Base-by-base conservation (phyloP, 148 eudicot genomes). In the Cornus suecica region DNA sequence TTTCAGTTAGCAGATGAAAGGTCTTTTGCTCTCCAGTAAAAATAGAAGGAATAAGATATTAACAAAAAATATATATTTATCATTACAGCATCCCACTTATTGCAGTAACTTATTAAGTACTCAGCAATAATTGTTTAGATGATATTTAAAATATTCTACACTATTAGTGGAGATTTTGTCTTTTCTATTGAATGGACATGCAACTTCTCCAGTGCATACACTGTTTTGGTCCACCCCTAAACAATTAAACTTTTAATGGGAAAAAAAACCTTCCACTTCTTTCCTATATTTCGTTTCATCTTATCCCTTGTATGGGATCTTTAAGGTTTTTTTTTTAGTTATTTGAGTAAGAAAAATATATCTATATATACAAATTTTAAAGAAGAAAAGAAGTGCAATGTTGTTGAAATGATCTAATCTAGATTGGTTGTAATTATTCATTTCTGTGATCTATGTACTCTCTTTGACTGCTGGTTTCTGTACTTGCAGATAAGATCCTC, bases 401-500 rank as follows among this genome's bases (percentile, higher is more conserved):
- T 7, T 45, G 10, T 1, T 45, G 54, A 16, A 16, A 26, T 72
- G 32, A 31, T 58, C 37, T 25, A 67, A 67, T 41, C 5, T 56
- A 0, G 22, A 10, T 24, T 60, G 45, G 8, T 32, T 76, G 22
- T 65, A 18, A 16, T 54, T 61, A 10, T 52, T 8, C 11, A 42
- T 61, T 66, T 60, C 26, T 68, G 28, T 62, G 23, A 14, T 66
- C 60, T 65, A 25, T 69, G 61, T 45, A 10, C n/a, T 76, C 8
- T 63, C 69, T 56, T 29, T 74, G 58, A 71, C 61, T 69, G 24
- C 45, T 80, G 58, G 75, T 65, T 69, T 27, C 45, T 81, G 20
- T 84, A 84, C 31, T 69, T 79, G 78, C 97, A 92, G 97, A 92
- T 83, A 84, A 87, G 80, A 88, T 90, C 52, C 91, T 80, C 72